These are phyloP conservation scores for Gonium pectorale DNA, from an alignment of 139 green algal species.

Conservation along the genomic window DNA sequence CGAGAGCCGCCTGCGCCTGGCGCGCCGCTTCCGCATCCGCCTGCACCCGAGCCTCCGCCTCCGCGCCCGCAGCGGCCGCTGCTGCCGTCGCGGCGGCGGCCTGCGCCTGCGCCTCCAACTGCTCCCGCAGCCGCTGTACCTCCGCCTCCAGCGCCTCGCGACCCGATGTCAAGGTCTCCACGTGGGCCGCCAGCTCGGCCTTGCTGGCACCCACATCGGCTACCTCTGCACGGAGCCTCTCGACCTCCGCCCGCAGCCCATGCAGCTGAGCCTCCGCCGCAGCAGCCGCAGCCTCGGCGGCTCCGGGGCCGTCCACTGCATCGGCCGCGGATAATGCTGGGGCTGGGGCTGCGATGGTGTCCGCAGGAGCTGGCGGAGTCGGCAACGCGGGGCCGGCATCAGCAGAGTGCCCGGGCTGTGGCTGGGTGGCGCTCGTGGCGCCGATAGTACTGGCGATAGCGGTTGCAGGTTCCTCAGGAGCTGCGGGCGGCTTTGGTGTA, in stretches of 20 bases:
- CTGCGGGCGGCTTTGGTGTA: no score
- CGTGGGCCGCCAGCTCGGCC: constrained; percentile 31
- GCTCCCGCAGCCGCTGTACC: constrained; percentile 9
- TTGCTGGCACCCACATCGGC: constrained; percentile 30
- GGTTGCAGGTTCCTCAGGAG: no score
- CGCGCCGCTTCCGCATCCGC: no score
- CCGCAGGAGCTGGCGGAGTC: not conserved
- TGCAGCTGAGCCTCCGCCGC: constrained; percentile 8
- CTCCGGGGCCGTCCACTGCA: no score
- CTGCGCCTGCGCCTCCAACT: constrained; percentile 7
- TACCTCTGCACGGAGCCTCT: constrained; percentile 5
- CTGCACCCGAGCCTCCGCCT: not conserved
- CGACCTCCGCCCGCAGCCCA: constrained; percentile 15
- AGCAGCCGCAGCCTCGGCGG: no score
- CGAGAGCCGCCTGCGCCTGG: not conserved
- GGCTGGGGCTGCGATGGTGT: no score
- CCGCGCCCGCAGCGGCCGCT: not conserved
- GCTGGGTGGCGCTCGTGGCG: no score
- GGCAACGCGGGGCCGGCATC: no score
- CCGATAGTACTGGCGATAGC: no score
- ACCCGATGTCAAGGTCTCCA: not conserved
- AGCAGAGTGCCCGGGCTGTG: no score
- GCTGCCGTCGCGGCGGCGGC: not conserved
- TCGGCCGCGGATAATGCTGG: no score
- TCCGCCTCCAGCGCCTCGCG: constrained; percentile 33